Conservation (phyloP, 805 yeast species). For the Debaryomyces tyrocola region DNA sequence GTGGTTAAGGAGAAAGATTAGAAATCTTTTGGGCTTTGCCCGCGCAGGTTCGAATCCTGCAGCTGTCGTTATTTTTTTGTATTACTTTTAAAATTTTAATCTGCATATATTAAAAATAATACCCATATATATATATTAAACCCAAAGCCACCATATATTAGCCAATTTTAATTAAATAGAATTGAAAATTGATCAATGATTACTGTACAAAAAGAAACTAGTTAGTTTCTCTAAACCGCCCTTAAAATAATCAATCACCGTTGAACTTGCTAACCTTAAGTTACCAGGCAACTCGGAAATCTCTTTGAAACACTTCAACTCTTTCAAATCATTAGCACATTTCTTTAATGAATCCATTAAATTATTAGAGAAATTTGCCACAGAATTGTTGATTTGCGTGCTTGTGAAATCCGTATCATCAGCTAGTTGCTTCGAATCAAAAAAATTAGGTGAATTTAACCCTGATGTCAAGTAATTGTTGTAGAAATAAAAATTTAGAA, state of each 20-base stretch:
- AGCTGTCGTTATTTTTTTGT: conserved; percentile 49
- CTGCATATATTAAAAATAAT: background rate
- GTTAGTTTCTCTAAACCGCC: conserved; percentile 27
- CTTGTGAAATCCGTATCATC: background rate
- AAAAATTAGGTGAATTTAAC: background rate
- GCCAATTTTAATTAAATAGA: too few relatives aligned
- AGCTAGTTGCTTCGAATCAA: background rate
- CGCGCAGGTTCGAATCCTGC: conserved; percentile 68
- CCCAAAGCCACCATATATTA: background rate
- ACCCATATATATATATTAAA: background rate
- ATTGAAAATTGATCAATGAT: background rate
- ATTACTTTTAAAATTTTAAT: background rate
- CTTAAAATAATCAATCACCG: conserved; percentile 17
- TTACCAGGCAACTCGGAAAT: background rate
- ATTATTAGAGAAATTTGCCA: conserved; percentile 4
- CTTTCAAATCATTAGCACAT: conserved; percentile 4
- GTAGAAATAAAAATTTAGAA: background rate
- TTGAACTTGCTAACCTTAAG: conserved; percentile 8
- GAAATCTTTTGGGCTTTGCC: conserved; percentile 57
- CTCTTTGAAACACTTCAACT: background rate
- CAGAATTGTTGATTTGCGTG: background rate
- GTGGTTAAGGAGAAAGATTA: conserved; percentile 42
- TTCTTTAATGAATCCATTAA: conserved; percentile 3
- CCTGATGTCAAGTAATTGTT: conserved; percentile 1
- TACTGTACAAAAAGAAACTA: conserved; percentile 6